Percentiles rank a stretch among this genome's conserved stretches.
Evolutionary conservation across 441 rosid species (phyloP).

Genomic region (Mallotus repandus): DNA sequence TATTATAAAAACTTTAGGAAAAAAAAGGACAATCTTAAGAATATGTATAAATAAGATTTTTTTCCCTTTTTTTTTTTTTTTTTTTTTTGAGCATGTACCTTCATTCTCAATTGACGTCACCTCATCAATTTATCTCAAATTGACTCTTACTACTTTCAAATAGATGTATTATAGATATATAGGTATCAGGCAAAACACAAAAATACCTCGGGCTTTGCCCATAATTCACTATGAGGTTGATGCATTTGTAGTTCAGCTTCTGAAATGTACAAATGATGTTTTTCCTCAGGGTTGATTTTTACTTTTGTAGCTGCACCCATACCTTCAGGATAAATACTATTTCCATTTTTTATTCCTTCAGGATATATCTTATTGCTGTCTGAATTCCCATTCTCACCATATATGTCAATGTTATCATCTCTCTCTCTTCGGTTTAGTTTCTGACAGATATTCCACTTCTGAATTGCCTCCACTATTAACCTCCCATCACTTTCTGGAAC

Average conservation of each 20-base stretch:
- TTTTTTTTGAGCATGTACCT: no score
- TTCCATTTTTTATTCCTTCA: conserved; percentile 52
- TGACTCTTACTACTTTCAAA: no score
- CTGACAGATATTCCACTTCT: conserved; percentile 81
- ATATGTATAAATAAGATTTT: no score
- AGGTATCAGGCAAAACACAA: conserved; percentile 5
- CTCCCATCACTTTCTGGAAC: conserved; percentile 61
- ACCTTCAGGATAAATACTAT: conserved; percentile 32
- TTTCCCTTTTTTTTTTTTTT: no score
- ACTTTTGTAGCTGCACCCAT: conserved; percentile 30
- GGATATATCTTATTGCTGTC: conserved; percentile 70
- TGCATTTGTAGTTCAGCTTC: conserved; percentile 80
- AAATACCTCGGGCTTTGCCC: conserved; percentile 67
- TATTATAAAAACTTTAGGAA: no score
- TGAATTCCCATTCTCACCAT: conserved; percentile 66
- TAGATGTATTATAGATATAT: not conserved
- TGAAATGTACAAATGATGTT: conserved; percentile 62
- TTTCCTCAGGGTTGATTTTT: conserved; percentile 44
- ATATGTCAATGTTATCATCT: conserved; percentile 72
- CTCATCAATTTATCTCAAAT: no score
- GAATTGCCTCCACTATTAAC: conserved; percentile 64
- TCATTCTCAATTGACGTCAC: no score
- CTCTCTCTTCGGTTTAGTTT: conserved; percentile 69
- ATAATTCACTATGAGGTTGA: conserved; percentile 44
- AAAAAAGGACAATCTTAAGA: no score